Base-by-base conservation (phyloP, 768 basidiomycete species). In the Mycena venus region DNA sequence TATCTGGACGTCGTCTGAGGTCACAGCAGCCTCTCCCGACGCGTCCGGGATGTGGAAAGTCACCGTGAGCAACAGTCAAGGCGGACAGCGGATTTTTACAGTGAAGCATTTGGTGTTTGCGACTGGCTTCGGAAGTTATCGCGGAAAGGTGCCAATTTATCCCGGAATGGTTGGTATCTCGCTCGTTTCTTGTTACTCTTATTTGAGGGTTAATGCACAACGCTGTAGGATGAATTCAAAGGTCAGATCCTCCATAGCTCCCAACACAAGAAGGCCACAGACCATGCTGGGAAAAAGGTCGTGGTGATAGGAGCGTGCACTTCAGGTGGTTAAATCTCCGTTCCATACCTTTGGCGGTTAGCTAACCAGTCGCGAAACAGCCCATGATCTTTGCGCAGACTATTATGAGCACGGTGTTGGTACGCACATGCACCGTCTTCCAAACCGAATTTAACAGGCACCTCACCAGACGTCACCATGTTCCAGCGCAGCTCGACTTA, bases 261-360 rank as follows among this genome's bases (percentile, higher is more conserved):
- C 7, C 78, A 86, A 31, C 90, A 94, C 80, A 86, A 87, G 47
- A 84, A 80, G n/a, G 91, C 91, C 0, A 81, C 84, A 14, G 90
- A 91, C 47, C 91, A 91, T 75, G 55, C 79, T 1, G 94, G 92
- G 17, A 94, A 94, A 83, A 95, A 91, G 78, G 92, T 94, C 0
- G 85, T 91, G 4, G 90, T 95, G 2, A 83, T 95, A 5, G 94
- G 94, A 2, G 87, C 93, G 17, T 90, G 90, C 64, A 93, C 92
- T 25, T 76, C 75, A n/a, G 84, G 84, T 84, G 78, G 65, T 25
- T 55, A 2, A 5, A 47, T 62, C 19, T 31, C 14, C 23, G 32
- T 53, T 19, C 7, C 5, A 4, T 34, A 3, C 31, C 23, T 62
- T 10, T 25, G 19, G n/a, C 62, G 21, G 7, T 25, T 42, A 42